Percentiles rank a stretch among this genome's conserved stretches.
Conservation (phyloP, 2,329 filamentous ascomycete species). For the Malbranchea zuffiana region DNA sequence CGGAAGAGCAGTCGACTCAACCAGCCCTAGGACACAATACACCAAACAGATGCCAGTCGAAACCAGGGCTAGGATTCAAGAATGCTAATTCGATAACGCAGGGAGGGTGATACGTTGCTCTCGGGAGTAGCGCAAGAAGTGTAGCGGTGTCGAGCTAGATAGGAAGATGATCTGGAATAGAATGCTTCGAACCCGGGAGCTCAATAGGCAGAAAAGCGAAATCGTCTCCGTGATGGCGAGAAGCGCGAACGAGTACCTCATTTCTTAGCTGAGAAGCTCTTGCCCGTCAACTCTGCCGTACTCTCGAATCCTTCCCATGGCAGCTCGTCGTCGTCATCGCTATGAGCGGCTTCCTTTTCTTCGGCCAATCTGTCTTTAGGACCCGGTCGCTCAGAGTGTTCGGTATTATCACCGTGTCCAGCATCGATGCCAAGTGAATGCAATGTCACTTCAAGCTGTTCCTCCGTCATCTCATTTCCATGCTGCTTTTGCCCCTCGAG, state of each 20-base stretch:
- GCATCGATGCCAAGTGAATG: conserved; percentile 32
- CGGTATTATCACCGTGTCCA: background rate
- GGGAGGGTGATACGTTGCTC: too few relatives aligned
- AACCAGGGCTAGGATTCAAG: conserved; percentile 8
- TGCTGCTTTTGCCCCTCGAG: conserved; percentile 64
- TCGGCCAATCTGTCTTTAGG: conserved; percentile 1
- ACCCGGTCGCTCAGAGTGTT: conserved; percentile 7
- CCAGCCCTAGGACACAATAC: conserved; percentile 7
- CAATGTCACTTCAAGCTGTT: conserved; percentile 55
- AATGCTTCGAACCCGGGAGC: background rate
- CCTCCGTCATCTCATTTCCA: conserved; percentile 52
- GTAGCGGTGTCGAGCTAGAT: too few relatives aligned
- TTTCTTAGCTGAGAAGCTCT: background rate
- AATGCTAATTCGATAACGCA: too few relatives aligned
- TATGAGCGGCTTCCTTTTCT: conserved; percentile 10
- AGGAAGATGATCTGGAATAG: background rate
- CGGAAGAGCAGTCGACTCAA: conserved; percentile 9
- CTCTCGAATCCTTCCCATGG: conserved; percentile 37
- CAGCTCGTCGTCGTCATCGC: conserved; percentile 28
- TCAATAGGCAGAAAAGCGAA: background rate
- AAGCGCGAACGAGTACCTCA: too few relatives aligned
- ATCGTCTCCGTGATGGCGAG: too few relatives aligned
- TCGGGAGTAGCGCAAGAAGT: too few relatives aligned
- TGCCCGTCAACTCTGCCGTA: conserved; percentile 16
- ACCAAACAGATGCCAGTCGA: conserved; percentile 8